Evolutionary conservation across 495 filamentous ascomycete genomes (phyloP).

Genomic region (Evernia prunastri): DNA sequence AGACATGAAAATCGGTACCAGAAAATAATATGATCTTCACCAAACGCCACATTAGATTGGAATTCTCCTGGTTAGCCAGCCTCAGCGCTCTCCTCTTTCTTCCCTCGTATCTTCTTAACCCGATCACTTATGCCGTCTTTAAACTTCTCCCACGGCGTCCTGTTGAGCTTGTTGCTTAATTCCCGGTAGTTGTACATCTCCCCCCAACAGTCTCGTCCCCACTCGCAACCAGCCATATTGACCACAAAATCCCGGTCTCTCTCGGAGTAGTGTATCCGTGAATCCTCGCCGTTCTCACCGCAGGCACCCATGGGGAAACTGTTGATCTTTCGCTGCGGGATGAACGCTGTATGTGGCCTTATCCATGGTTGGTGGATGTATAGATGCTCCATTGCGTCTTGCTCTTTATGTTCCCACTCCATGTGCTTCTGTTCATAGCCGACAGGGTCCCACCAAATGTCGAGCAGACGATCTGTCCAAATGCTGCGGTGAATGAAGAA

Average conservation of each 20-base stretch:
- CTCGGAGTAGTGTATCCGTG: conserved; percentile 76
- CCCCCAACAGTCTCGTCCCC: conserved; percentile 94
- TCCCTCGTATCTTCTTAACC: conserved; percentile 25
- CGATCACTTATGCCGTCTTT: conserved; percentile 31
- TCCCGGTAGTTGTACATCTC: conserved; percentile 94
- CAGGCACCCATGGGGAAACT: conserved; percentile 89
- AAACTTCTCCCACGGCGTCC: conserved; percentile 66
- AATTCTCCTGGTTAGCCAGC: conserved; percentile 6
- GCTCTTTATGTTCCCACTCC: conserved; percentile 99
- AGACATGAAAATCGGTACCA: background rate
- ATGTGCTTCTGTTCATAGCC: conserved; percentile 98
- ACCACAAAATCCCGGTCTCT: conserved; percentile 88
- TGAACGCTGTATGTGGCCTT: conserved; percentile 77
- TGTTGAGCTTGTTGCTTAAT: conserved; percentile 78
- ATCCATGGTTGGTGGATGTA: conserved; percentile 93
- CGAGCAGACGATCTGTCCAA: conserved; percentile 88
- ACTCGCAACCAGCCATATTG: conserved; percentile 97
- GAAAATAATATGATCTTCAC: background rate
- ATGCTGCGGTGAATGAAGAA: conserved; percentile 81
- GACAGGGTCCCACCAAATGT: conserved; percentile 98
- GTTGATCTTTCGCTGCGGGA: conserved; percentile 89
- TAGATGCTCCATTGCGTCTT: conserved; percentile 88
- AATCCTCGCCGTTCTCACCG: conserved; percentile 66
- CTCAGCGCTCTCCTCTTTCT: conserved; percentile 22
- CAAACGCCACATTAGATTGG: conserved; percentile 6